phyloP scores from a whole-genome alignment of 1,284 basidiomycete genomes.

The Apiotrichum brassicae region DNA sequence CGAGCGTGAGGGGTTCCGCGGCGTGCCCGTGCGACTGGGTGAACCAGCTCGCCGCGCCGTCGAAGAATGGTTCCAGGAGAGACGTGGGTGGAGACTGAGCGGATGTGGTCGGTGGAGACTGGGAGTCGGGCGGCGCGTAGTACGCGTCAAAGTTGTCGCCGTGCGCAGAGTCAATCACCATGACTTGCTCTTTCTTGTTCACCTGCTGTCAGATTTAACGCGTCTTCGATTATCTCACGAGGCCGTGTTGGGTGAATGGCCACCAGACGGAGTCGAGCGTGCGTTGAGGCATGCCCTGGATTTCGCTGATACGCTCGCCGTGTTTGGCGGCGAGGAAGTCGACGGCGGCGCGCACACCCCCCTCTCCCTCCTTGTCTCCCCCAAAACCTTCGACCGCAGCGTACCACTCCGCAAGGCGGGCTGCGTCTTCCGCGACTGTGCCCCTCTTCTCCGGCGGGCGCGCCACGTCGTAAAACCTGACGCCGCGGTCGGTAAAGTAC shows the following conservation, averaged over 20 bases:
- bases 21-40: slow-evolving; percentile 89
- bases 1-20: slow-evolving; percentile 67
- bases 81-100: slow-evolving; percentile 9
- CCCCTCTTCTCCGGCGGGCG: slow-evolving; percentile 48
- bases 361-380: background rate
- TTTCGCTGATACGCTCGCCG: slow-evolving; percentile 56
- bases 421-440: slow-evolving; percentile 56
- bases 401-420: slow-evolving; percentile 66
- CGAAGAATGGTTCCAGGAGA: slow-evolving; percentile 66
- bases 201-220: slow-evolving; percentile 46
- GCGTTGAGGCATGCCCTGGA: slow-evolving; percentile 70
- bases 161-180: slow-evolving; percentile 84
- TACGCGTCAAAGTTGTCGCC: slow-evolving; percentile 78
- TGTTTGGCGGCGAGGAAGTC: slow-evolving; percentile 63
- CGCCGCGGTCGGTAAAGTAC: slow-evolving; percentile 65
- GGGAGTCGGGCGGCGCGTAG: slow-evolving; percentile 30
- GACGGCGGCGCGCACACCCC: slow-evolving; percentile 54
- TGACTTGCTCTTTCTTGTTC: slow-evolving; percentile 64
- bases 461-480: slow-evolving; percentile 35
- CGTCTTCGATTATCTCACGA: slow-evolving; percentile 23
- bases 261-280: slow-evolving; percentile 83
- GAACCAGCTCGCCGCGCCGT: slow-evolving; percentile 97
- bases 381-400: slow-evolving; percentile 30
- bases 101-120: slow-evolving; percentile 19
- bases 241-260: slow-evolving; percentile 91